These are phyloP conservation scores for Balamuthia mandrillaris DNA, from an alignment of 208 protist genomes.

Conservation along the genomic window DNA sequence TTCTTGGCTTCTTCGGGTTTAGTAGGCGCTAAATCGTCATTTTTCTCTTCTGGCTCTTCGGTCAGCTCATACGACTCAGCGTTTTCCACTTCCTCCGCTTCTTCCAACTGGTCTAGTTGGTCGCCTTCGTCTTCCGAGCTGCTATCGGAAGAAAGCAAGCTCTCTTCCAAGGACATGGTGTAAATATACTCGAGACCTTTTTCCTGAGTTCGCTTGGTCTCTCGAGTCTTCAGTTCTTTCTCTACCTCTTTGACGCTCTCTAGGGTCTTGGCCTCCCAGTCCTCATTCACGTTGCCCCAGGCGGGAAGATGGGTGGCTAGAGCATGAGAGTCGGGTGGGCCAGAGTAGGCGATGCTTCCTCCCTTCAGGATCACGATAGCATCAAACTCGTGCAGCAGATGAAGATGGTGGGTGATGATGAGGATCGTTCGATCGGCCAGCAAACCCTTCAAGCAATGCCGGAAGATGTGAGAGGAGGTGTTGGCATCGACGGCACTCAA, in stretches of 20 bases:
- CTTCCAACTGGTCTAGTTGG: too few relatives aligned
- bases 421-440: conserved; percentile 58
- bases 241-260: too few relatives aligned
- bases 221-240: too few relatives aligned
- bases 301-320: conserved; percentile 18
- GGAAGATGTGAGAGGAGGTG: conserved; percentile 58
- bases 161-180: too few relatives aligned
- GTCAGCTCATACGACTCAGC: background rate
- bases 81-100: background rate
- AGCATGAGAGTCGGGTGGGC: background rate
- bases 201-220: background rate
- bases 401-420: conserved; percentile 64
- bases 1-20: background rate
- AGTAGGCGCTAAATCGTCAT: too few relatives aligned
- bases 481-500: conserved; percentile 53
- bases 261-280: background rate
- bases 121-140: too few relatives aligned
- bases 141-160: too few relatives aligned
- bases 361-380: conserved; percentile 34
- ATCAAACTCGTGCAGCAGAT: conserved; percentile 41
- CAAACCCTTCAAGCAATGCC: conserved; percentile 48
- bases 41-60: background rate
- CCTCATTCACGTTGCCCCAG: background rate
- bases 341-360: background rate
- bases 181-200: too few relatives aligned